A percentile compares a stretch with the other conserved stretches of the same genome.
These are phyloP conservation scores for Microcyclospora pomicola DNA, from an alignment of 2,329 filamentous ascomycete species.

Conservation along the genomic window DNA sequence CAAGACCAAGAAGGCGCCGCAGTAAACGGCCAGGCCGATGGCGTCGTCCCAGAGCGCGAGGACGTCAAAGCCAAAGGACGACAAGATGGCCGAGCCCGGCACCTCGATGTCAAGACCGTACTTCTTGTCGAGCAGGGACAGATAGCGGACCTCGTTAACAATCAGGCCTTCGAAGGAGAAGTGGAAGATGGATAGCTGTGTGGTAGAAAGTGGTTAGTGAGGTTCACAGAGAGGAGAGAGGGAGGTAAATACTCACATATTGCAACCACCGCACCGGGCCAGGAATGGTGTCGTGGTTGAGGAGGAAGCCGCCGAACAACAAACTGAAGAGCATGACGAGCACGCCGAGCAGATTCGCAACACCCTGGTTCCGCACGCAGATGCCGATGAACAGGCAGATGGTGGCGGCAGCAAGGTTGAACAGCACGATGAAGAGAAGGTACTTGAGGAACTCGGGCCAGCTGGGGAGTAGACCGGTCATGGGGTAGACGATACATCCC, in stretches of 20 bases:
- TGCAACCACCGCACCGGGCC: conserved; percentile 78
- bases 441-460: conserved; percentile 80
- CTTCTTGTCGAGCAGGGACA: conserved; percentile 84
- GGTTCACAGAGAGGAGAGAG: neutral
- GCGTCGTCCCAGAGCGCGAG: conserved; percentile 75
- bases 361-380: conserved; percentile 76
- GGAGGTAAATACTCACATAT: conserved; percentile 38
- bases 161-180: conserved; percentile 94
- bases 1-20: conserved; percentile 67
- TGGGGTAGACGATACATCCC: conserved; percentile 91
- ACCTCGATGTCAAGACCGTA: conserved; percentile 95
- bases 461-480: conserved; percentile 82
- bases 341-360: conserved; percentile 86
- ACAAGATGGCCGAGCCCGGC: conserved; percentile 83
- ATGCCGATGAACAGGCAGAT: conserved; percentile 96
- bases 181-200: conserved; percentile 82
- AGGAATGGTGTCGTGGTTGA: conserved; percentile 91
- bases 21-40: conserved; percentile 67
- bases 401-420: conserved; percentile 85
- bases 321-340: conserved; percentile 96
- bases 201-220: conserved; percentile 14
- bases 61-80: conserved; percentile 88
- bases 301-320: conserved; percentile 80
- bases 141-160: conserved; percentile 86
- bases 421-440: conserved; percentile 79